phyloP scores from a whole-genome alignment of 176 grass and related monocot genomes.

The Eragrostis curvula region DNA sequence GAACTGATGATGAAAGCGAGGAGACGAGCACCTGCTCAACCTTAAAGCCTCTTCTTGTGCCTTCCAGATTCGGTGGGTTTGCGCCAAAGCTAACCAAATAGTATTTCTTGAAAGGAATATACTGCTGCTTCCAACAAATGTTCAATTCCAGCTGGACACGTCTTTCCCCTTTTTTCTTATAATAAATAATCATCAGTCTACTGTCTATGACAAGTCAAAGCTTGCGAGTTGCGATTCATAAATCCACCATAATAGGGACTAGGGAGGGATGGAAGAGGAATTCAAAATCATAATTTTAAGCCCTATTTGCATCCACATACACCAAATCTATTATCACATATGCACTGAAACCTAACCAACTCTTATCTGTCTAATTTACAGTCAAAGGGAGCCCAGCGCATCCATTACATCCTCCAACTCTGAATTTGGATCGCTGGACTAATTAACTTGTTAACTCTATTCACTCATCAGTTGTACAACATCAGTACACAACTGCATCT shows the following conservation, averaged over 20 bases:
- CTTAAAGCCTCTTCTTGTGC: neutral
- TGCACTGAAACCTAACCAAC: neutral
- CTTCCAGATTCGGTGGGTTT: neutral
- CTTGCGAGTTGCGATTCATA: too few relatives aligned
- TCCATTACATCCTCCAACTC: neutral
- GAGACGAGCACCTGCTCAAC: neutral
- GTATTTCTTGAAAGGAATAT: neutral
- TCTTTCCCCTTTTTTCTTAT: neutral
- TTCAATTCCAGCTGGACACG: neutral
- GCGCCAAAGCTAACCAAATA: neutral
- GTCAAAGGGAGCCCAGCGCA: neutral
- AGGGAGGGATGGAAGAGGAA: too few relatives aligned
- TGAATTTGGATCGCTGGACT: neutral
- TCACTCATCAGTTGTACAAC: conserved; percentile 24
- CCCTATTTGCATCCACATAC: too few relatives aligned
- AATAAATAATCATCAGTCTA: too few relatives aligned
- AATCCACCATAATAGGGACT: too few relatives aligned
- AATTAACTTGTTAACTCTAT: neutral
- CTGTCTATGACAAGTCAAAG: too few relatives aligned
- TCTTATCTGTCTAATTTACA: neutral
- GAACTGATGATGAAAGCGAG: neutral
- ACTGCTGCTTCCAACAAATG: neutral
- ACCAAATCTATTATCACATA: neutral
- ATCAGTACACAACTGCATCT: too few relatives aligned
- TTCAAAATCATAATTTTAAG: too few relatives aligned